Base-by-base conservation (phyloP, 257 asterid genomes). In the Sherardia arvensis region DNA sequence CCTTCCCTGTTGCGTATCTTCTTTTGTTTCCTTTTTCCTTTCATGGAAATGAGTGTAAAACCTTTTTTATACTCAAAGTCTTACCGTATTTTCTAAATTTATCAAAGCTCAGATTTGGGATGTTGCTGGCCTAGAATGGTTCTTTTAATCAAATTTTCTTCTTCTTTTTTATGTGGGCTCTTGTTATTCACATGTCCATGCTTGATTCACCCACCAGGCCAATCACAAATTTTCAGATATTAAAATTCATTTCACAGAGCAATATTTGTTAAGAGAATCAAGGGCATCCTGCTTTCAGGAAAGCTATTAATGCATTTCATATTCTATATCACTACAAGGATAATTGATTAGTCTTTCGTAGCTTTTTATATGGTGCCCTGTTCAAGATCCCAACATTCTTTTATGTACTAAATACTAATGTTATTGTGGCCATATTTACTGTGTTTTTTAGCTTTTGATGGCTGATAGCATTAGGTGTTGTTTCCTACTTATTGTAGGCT, bases 21-120 rank as follows among this genome's bases (percentile, higher is more conserved):
- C 5, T 38, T 38, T 38, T 38, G 47, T 38, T 38, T 38, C 47
- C 11, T 36, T 3, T 34, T 34, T 34, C 9, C 11, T 34, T 34
- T 12, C 40, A 34, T 34, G 40, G 36, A 36, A 36, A 36, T 36
- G 45, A 36, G 45, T 36, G 2, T 9, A 15, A 10, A 85, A 78
- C 74, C 80, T 85, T 12, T 85, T 85, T 40, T 86, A 86, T 6
- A 85, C 86, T 32, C 74, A 69, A 67, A 84, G 77, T 54, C 83
- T 84, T 34, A 76, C 49, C 20, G 56, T 84, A 53, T 84, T 78
- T 49, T 71, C 69, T 0, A 82, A 85, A 78, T 77, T 80, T 65
- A 78, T 85, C 82, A 85, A 82, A 65, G 88, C 89, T 77, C 89
- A 83, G 83, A 83, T 83, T 83, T 85, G 87, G 93, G 93, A 80